Evolutionary conservation across 768 basidiomycete species (phyloP).

Genomic region (Phaeotremella skinneri): DNA sequence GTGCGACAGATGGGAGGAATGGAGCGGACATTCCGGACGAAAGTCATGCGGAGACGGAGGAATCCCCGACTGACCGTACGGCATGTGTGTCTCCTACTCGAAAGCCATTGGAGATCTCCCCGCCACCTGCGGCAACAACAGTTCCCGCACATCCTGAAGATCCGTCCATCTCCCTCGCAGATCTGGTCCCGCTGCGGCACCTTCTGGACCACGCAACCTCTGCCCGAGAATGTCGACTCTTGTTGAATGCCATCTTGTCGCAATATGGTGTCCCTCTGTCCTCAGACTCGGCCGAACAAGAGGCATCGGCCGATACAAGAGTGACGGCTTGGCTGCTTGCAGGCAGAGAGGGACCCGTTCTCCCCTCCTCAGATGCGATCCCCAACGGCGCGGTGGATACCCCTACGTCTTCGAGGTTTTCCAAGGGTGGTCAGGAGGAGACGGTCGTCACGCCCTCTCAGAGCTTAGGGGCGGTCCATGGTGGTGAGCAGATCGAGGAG

Average conservation of each 20-base stretch:
- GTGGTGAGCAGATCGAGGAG: slow-evolving; percentile 9
- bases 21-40: too few relatives aligned
- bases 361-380: background rate
- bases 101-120: too few relatives aligned
- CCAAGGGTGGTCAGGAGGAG: slow-evolving; percentile 1
- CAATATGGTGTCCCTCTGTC: slow-evolving; percentile 58
- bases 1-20: background rate
- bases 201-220: slow-evolving; percentile 67
- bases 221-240: slow-evolving; percentile 77
- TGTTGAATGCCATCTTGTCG: slow-evolving; percentile 76
- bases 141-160: background rate
- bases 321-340: slow-evolving; percentile 45
- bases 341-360: slow-evolving; percentile 32
- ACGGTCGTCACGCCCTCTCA: slow-evolving; percentile 1
- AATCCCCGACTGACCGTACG: too few relatives aligned
- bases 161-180: slow-evolving; percentile 50
- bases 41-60: too few relatives aligned
- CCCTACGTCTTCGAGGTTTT: background rate
- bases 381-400: background rate
- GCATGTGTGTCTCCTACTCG: too few relatives aligned
- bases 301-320: slow-evolving; percentile 25
- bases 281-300: slow-evolving; percentile 23
- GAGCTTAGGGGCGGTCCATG: background rate
- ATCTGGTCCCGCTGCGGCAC: slow-evolving; percentile 65
- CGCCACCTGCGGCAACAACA: too few relatives aligned